Conservation (phyloP, 345 rosid species). For the Arabidopsis suecica region DNA sequence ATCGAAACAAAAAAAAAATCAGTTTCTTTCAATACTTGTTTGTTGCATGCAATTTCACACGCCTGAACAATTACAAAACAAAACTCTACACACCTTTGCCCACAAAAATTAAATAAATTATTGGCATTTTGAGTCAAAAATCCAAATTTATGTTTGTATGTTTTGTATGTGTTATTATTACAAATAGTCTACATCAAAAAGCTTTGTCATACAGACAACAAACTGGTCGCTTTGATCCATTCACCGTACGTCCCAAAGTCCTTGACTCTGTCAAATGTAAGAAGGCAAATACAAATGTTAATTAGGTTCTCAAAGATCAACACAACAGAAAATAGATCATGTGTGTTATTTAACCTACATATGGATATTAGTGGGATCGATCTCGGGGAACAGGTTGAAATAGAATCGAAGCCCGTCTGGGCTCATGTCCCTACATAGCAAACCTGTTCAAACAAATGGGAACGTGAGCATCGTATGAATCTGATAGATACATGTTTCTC, state of each 20-base stretch:
- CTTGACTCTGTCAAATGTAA: constrained; percentile 48
- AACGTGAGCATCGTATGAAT: constrained; percentile 50
- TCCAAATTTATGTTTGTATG: not conserved
- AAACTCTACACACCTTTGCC: not conserved
- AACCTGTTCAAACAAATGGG: constrained; percentile 59
- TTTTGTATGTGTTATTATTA: constrained; percentile 29
- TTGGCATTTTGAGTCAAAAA: constrained; percentile 16
- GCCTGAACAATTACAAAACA: not conserved
- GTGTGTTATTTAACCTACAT: constrained; percentile 53
- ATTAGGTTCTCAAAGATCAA: constrained; percentile 8
- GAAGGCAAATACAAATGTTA: constrained; percentile 10
- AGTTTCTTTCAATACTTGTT: not conserved
- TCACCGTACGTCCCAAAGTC: constrained; percentile 54
- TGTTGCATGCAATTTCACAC: not conserved
- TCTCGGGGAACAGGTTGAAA: constrained; percentile 76
- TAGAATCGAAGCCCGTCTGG: constrained; percentile 88
- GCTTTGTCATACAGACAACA: constrained; percentile 31
- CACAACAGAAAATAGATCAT: not conserved
- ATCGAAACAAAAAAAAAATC: too few species aligned
- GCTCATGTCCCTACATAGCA: constrained; percentile 89
- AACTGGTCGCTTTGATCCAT: constrained; percentile 52
- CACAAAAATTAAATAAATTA: not conserved
- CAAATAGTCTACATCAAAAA: constrained; percentile 27
- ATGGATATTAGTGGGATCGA: constrained; percentile 56
- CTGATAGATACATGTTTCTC: constrained; percentile 2